A percentile compares a stretch with the other conserved stretches of the same genome.
phyloP scores from a whole-genome alignment of 2,329 filamentous ascomycete species.

The Penicillium oxalicum region DNA sequence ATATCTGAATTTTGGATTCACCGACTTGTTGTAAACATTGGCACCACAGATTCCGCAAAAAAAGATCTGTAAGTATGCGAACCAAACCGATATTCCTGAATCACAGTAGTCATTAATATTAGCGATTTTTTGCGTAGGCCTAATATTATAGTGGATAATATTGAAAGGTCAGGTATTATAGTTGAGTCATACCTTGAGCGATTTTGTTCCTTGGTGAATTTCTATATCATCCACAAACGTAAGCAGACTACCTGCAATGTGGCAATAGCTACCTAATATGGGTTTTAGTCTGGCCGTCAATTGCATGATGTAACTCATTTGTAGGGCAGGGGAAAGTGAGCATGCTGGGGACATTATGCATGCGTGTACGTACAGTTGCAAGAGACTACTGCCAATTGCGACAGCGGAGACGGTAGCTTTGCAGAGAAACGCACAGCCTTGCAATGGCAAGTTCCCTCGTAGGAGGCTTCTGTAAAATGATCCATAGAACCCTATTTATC shows the following conservation, averaged over 20 bases:
- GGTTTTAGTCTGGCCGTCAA: too few species aligned
- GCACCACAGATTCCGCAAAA: neutral
- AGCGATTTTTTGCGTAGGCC: too few species aligned
- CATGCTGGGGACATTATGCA: neutral
- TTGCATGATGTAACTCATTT: too few species aligned
- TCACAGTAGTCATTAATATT: neutral
- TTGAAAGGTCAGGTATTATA: neutral
- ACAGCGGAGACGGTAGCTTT: neutral
- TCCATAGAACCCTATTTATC: neutral
- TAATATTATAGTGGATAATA: too few species aligned
- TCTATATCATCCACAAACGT: neutral
- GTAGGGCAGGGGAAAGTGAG: neutral
- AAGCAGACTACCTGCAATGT: neutral
- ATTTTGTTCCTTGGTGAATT: neutral
- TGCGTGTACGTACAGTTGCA: neutral
- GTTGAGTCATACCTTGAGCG: neutral
- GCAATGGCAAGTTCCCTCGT: constrained; percentile 1
- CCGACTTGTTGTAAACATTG: constrained; percentile 1
- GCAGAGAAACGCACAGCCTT: neutral
- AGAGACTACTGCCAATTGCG: neutral
- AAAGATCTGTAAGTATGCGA: neutral
- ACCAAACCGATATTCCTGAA: neutral
- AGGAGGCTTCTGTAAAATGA: neutral
- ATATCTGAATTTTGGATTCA: neutral
- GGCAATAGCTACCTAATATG: neutral